Percentiles rank a stretch among this genome's conserved stretches.
Conservation (phyloP, 306 rosid genomes). For the Geum urbanum region DNA sequence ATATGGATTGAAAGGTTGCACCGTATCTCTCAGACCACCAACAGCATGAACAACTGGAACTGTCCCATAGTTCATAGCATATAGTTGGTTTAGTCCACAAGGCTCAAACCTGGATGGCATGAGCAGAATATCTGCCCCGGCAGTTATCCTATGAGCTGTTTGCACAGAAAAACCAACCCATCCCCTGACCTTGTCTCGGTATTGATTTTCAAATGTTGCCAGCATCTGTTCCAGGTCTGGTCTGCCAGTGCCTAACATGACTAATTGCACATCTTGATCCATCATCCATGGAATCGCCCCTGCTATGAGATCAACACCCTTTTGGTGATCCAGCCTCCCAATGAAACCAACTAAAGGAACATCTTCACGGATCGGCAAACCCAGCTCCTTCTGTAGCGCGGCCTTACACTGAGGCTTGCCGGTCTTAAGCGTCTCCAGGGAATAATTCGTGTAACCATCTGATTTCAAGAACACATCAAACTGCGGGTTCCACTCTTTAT, state of each 20-base stretch:
- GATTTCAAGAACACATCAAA: conserved; percentile 59
- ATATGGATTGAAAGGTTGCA: conserved; percentile 66
- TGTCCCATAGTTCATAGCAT: conserved; percentile 91
- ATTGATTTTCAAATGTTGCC: conserved; percentile 41
- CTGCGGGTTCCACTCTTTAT: conserved; percentile 76
- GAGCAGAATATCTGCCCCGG: conserved; percentile 78
- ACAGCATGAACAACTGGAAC: conserved; percentile 93
- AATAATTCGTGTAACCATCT: conserved; percentile 86
- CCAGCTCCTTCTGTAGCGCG: conserved; percentile 85
- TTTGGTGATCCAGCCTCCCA: conserved; percentile 85
- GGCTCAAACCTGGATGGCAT: conserved; percentile 99
- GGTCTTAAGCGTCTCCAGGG: conserved; percentile 52
- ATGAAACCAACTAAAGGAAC: conserved; percentile 69
- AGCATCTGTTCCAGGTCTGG: conserved; percentile 82
- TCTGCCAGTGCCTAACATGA: conserved; percentile 89
- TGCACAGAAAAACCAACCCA: conserved; percentile 94
- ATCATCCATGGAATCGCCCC: conserved; percentile 90
- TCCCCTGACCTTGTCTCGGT: conserved; percentile 57
- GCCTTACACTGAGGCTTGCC: conserved; percentile 87
- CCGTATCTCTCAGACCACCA: conserved; percentile 87
- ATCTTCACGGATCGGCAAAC: conserved; percentile 69
- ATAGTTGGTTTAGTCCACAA: conserved; percentile 90
- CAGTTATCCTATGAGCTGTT: conserved; percentile 89
- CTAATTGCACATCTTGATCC: conserved; percentile 71
- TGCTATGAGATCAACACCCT: conserved; percentile 86